Base-by-base conservation (phyloP, 805 yeast species). In the Pichia cephalocereana region DNA sequence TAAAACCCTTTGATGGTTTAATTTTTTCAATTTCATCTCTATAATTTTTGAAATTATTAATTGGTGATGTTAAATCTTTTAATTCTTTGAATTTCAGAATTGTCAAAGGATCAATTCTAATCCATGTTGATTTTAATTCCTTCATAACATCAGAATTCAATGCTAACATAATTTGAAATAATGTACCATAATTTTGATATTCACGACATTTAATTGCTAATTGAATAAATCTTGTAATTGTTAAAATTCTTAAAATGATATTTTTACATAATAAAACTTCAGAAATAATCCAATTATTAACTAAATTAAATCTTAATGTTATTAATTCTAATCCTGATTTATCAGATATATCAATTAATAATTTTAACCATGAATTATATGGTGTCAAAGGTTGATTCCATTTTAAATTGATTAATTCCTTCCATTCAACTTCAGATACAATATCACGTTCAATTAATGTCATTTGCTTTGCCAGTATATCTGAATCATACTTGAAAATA, bases 241-340 rank as follows among this genome's bases (percentile, higher is more conserved):
- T 75, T 48, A 78, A 72, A 40, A 80, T 77, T 54, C 91, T 72
- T 54, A 86, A 77, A 3, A 69, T 70, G 27, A 76, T 70, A 40
- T 74, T 69, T 48, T 71, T 72, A 10, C 96, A 87, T 51, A 91
- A 68, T 15, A 88, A 64, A 47, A 93, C 78, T 67, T 91, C 96
- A 0, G 96, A 86, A 34, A 86, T 80, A 39, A 90, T 81, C 98
- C 98, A 91, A 57, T 86, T 87, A 8, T 86, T 90, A 69, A 86
- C 82, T 50, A 91, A 68, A 60, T 91, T 90, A 71, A 90, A 93
- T 51, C 99, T 71, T 0, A 95, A 75, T 38, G 88, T 81, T 12
- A 87, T 88, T 43, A 91, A 67, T 53, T 86, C 87, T 37, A 89
- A 80, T 0, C 97, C 96, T n/a, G 82, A 52, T 46, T 57, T 59